Evolutionary conservation across 1,284 basidiomycete species (phyloP), one percentile per base, ranked within the genome.

Genomic region (Austroboletus niveus): DNA sequence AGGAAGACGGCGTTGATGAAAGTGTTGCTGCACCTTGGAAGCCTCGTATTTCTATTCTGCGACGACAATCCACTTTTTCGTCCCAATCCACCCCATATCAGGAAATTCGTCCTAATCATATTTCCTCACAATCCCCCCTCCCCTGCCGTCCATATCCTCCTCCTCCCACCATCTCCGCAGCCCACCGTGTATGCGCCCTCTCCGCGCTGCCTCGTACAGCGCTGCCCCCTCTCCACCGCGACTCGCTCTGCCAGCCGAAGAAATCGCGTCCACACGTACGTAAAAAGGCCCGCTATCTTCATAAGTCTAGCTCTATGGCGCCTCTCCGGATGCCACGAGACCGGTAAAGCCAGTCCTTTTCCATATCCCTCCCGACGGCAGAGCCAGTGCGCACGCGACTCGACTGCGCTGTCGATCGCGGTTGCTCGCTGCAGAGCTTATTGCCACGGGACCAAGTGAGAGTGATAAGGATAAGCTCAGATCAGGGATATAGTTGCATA

Each of bases 11-110:
- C 53, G 69, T 59, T 60, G 69, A 70, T 69, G 53, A 64, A 63
- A 64, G 60, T 52, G 53, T 66, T 48, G 62, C 50, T 58, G 63
- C 57, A 66, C 61, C 60, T 63, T 59, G 42, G 54, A 63, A 62
- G 62, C 60, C 64, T 61, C 56, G 59, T 69, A 69, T 63, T 70
- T 65, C 67, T 68, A 66, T 69, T 66, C 66, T 62, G 56, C 64
- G 55, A 57, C 51, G 54, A 9, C 49, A 62, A 63, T 44, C 22
- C 47, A 8, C 35, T 2, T 52, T 62, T 62, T 60, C 14, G 50
- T 47, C 49, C 43, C 20, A 60, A 65, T 57, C 24, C 8, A n/a
- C 15, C 6, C 54, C 42, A 49, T 38, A 55, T 32, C 15, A 1
- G 44, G 56, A 47, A 49, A 54, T 32, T 12, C 0, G n/a, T 31